Conservation (phyloP, 192 early-diverging fungal species). For the Coemansia sp. region DNA sequence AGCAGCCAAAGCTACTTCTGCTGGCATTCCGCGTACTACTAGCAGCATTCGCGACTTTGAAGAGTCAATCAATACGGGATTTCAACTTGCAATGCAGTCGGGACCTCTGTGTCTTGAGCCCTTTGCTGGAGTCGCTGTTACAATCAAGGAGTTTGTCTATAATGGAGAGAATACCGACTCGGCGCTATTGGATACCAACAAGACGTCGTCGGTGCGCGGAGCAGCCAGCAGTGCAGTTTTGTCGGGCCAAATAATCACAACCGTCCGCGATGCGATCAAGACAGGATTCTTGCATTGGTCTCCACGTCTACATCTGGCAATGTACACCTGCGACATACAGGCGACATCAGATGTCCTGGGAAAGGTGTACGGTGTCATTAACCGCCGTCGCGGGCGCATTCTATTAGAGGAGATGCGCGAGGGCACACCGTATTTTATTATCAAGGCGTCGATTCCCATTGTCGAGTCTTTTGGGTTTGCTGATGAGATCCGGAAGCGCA, state of each 20-base stretch:
- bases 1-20: not conserved
- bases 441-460: slow-evolving; percentile 85
- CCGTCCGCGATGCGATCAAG: slow-evolving; percentile 78
- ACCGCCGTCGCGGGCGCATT: slow-evolving; percentile 86
- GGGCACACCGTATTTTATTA: slow-evolving; percentile 94
- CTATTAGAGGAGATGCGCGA: slow-evolving; percentile 96
- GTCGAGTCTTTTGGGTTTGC: slow-evolving; percentile 99
- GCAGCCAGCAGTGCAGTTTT: slow-evolving; percentile 13
- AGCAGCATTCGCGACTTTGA: slow-evolving; percentile 66
- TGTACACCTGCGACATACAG: slow-evolving; percentile 97
- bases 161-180: slow-evolving; percentile 2
- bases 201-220: not conserved
- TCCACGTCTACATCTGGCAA: slow-evolving; percentile 91
- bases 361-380: slow-evolving; percentile 92
- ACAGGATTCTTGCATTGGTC: slow-evolving; percentile 91
- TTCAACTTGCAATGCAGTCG: slow-evolving; percentile 85
- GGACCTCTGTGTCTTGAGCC: slow-evolving; percentile 97
- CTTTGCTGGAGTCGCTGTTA: slow-evolving; percentile 71
- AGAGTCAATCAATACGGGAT: slow-evolving; percentile 81
- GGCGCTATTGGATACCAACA: not conserved
- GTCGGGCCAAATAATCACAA: slow-evolving; percentile 85
- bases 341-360: slow-evolving; percentile 92
- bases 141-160: slow-evolving; percentile 30
- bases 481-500: slow-evolving; percentile 95
- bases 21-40: slow-evolving; percentile 10